phyloP scores from a whole-genome alignment of 345 rosid genomes.

The Boechera divaricarpa region DNA sequence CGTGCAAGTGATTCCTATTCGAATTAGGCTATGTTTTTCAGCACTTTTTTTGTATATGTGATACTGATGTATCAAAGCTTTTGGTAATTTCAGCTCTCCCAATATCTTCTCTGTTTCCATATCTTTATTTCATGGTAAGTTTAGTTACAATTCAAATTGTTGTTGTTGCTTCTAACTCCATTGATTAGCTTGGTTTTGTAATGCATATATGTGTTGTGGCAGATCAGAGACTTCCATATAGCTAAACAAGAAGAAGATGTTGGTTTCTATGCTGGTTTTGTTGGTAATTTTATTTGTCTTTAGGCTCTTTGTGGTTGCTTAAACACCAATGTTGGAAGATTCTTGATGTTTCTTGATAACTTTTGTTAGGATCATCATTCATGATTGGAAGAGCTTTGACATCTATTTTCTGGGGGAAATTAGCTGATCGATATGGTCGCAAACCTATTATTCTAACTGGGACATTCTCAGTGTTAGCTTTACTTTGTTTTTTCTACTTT shows the following conservation, averaged over 20 bases:
- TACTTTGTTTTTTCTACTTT: neutral
- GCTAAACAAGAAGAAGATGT: constrained; percentile 73
- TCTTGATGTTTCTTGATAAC: constrained; percentile 2
- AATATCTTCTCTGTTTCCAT: constrained; percentile 77
- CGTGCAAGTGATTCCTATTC: too few relatives aligned
- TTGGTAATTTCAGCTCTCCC: constrained; percentile 68
- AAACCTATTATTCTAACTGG: constrained; percentile 71
- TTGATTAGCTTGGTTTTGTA: neutral
- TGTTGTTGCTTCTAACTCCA: neutral
- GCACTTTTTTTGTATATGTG: too few relatives aligned
- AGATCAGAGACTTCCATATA: constrained; percentile 68
- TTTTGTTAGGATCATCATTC: constrained; percentile 67
- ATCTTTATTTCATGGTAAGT: constrained; percentile 82
- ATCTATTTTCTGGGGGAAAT: constrained; percentile 71
- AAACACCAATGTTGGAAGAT: neutral
- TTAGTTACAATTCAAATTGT: neutral
- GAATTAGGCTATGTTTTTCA: too few relatives aligned
- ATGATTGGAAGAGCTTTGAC: constrained; percentile 91
- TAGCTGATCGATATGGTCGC: constrained; percentile 85
- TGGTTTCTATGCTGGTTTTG: constrained; percentile 78
- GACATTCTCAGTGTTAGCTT: constrained; percentile 59
- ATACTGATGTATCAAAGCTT: constrained; percentile 5
- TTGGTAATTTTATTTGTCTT: constrained; percentile 48
- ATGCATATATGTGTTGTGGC: constrained; percentile 24
- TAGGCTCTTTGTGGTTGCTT: neutral